These are phyloP conservation scores for Volvariella volvacea DNA, from an alignment of 1,284 basidiomycete genomes.

Conservation along the genomic window DNA sequence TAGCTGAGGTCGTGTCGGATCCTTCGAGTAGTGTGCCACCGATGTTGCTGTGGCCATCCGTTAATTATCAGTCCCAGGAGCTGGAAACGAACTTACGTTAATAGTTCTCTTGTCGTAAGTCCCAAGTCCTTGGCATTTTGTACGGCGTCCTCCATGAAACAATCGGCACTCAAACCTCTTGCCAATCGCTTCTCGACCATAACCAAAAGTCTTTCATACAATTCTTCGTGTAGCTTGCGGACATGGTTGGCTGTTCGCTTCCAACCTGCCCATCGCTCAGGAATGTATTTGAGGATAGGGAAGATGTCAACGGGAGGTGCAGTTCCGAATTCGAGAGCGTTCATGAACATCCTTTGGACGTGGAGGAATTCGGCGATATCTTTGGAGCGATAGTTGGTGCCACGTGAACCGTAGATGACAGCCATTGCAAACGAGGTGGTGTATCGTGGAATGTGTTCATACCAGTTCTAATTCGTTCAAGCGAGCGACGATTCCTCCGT, in stretches of 20 bases:
- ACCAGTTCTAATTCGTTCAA: conserved; percentile 17
- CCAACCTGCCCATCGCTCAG: conserved; percentile 21
- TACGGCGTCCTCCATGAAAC: conserved; percentile 17
- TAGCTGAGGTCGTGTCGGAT: conserved; percentile 13
- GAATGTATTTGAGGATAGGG: conserved; percentile 20
- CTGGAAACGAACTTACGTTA: conserved; percentile 3
- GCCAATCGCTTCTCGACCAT: conserved; percentile 13
- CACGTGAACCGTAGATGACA: conserved; percentile 25
- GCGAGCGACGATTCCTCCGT: too few relatives aligned
- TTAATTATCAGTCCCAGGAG: too few relatives aligned
- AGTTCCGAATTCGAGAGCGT: conserved; percentile 13
- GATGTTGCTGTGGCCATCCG: conserved; percentile 9
- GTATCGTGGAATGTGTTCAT: conserved; percentile 20
- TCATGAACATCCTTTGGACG: conserved; percentile 11
- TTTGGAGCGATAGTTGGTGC: conserved; percentile 11
- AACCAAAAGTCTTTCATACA: conserved; percentile 16
- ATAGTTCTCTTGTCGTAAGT: conserved; percentile 8
- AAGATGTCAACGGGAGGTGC: conserved; percentile 23
- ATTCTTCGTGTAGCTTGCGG: conserved; percentile 13
- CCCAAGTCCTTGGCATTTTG: conserved; percentile 5
- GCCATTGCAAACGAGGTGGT: conserved; percentile 23
- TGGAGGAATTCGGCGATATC: conserved; percentile 10
- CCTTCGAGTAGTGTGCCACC: conserved; percentile 15
- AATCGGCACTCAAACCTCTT: conserved; percentile 12
- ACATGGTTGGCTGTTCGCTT: conserved; percentile 14